These are phyloP conservation scores for Verbascum thapsus DNA, from an alignment of 257 asterid genomes.

Conservation along the genomic window DNA sequence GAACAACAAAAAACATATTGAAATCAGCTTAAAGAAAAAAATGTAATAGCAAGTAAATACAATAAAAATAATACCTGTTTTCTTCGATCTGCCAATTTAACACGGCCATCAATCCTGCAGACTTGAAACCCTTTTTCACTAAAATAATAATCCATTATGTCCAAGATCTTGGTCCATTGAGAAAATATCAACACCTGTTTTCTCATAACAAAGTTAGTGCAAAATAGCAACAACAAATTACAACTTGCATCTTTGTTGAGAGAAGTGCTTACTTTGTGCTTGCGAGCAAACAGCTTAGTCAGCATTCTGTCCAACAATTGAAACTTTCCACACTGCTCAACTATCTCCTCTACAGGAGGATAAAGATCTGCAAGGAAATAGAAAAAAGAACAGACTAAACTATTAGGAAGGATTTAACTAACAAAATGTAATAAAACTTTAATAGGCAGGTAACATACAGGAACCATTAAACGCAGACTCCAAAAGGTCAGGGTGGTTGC, in stretches of 20 bases:
- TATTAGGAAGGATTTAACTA: conserved; percentile 20
- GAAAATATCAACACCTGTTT: conserved; percentile 92
- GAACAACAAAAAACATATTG: neutral
- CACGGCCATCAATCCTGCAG: conserved; percentile 93
- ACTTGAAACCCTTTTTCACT: conserved; percentile 79
- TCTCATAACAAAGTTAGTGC: conserved; percentile 17
- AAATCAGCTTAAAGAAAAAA: neutral
- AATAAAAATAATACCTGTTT: conserved; percentile 57
- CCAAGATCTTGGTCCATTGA: conserved; percentile 95
- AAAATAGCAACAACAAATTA: conserved; percentile 12
- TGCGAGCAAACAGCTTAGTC: conserved; percentile 67
- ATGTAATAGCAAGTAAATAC: conserved; percentile 6
- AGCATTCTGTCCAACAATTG: conserved; percentile 74
- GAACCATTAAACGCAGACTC: conserved; percentile 84
- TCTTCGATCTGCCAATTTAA: conserved; percentile 73
- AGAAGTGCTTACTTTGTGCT: conserved; percentile 68
- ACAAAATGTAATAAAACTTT: conserved; percentile 1
- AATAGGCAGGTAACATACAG: conserved; percentile 54
- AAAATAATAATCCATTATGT: conserved; percentile 92
- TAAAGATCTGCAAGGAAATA: conserved; percentile 48
- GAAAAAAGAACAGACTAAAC: conserved; percentile 10
- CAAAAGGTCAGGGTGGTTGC: conserved; percentile 98
- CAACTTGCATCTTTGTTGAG: conserved; percentile 7
- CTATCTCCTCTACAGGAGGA: conserved; percentile 85
- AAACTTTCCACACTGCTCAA: conserved; percentile 95